Evolutionary conservation across 1,139 yeast species (phyloP).

Genomic region (Sugiyamaella pinicola): DNA sequence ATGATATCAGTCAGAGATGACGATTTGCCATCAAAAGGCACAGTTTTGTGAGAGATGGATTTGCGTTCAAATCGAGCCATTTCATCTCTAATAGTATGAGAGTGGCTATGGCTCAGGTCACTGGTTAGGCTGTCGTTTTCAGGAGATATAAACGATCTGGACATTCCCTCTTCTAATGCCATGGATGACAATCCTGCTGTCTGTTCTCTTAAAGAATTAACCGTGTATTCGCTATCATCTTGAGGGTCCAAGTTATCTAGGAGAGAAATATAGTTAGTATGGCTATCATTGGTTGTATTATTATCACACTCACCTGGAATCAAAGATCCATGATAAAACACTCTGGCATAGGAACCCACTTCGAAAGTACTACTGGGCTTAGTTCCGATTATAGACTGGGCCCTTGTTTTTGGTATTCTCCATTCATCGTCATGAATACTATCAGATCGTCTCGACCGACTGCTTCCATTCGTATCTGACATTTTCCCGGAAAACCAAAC

Average conservation of each 20-base stretch:
- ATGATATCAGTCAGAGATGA: slow-evolving; percentile 17
- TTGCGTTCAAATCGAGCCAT: slow-evolving; percentile 20
- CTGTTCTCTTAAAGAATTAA: slow-evolving; percentile 57
- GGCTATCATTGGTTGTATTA: not conserved
- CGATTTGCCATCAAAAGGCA: slow-evolving; percentile 3
- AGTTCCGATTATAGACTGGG: slow-evolving; percentile 2
- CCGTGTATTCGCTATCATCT: slow-evolving; percentile 16
- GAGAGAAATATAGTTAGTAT: not conserved
- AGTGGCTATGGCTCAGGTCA: slow-evolving; percentile 1
- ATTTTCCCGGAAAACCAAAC: slow-evolving; percentile 20
- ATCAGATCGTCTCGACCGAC: slow-evolving; percentile 1
- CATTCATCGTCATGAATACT: slow-evolving; percentile 17
- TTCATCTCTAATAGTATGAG: slow-evolving; percentile 19
- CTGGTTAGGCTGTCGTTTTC: slow-evolving; percentile 2
- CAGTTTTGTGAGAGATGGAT: not conserved
- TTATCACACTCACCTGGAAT: slow-evolving; percentile 12
- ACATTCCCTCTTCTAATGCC: slow-evolving; percentile 51
- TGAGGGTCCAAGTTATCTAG: slow-evolving; percentile 7
- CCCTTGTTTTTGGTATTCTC: slow-evolving; percentile 12
- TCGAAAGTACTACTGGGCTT: slow-evolving; percentile 8
- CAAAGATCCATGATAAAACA: slow-evolving; percentile 15
- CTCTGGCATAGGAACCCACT: slow-evolving; percentile 20
- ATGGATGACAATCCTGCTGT: slow-evolving; percentile 64
- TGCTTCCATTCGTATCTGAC: not conserved
- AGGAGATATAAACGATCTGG: slow-evolving; percentile 16